Evolutionary conservation across 2,329 filamentous ascomycete species (phyloP).

Genomic region (Neobulgaria alba): DNA sequence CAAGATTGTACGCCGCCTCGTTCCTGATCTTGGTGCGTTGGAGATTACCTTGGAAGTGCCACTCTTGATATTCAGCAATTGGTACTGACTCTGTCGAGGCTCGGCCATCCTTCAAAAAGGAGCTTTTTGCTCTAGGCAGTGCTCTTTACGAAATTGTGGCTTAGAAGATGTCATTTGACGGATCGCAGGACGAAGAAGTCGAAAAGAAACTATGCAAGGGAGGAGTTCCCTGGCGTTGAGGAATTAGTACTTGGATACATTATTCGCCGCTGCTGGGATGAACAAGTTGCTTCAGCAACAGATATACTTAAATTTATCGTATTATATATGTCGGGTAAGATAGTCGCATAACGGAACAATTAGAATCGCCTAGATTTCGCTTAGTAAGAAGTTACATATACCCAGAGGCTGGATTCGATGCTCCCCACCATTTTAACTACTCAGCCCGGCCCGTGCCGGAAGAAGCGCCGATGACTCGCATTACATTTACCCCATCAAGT

Average conservation of each 20-base stretch:
- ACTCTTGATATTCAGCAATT: constrained; percentile 16
- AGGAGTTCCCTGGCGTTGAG: constrained; percentile 5
- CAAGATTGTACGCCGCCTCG: constrained; percentile 7
- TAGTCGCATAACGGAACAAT: background rate
- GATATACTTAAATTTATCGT: constrained; percentile 1
- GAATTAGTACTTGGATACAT: constrained; percentile 5
- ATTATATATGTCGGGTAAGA: background rate
- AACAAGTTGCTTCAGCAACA: constrained; percentile 3
- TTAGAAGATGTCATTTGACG: constrained; percentile 8
- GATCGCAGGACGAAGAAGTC: constrained; percentile 1
- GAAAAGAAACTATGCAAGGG: constrained; percentile 5
- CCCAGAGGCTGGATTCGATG: too few relatives aligned
- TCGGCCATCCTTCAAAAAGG: constrained; percentile 2
- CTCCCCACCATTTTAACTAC: too few relatives aligned
- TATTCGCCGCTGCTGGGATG: constrained; percentile 6
- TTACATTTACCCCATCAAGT: too few relatives aligned
- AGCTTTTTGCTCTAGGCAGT: constrained; percentile 7
- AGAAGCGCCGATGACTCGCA: too few relatives aligned
- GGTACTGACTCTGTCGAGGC: too few relatives aligned
- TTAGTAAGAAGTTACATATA: background rate
- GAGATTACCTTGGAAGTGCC: constrained; percentile 15
- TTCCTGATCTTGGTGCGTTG: constrained; percentile 12
- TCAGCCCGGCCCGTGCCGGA: too few relatives aligned
- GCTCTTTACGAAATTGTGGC: constrained; percentile 11
- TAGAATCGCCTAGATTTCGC: background rate